Base-by-base conservation (phyloP, 2,329 filamentous ascomycete genomes). In the Colletotrichum sidae region DNA sequence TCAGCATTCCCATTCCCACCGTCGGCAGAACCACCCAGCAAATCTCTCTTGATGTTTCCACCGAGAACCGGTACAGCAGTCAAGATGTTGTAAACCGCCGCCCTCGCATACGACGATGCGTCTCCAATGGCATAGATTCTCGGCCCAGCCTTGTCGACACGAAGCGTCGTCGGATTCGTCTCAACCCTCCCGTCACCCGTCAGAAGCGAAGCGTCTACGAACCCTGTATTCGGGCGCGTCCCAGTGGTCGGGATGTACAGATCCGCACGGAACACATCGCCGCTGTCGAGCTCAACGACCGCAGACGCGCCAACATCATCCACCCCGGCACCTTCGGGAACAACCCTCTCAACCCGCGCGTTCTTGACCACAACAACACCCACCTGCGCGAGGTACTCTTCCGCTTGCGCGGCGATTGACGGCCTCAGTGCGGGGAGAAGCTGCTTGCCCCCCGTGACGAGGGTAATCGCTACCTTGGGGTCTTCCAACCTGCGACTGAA, bases 101-200 rank as follows among this genome's bases (percentile, higher is more conserved):
- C 79, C 1, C 78, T 75, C 1, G 79, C 76, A 56, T 72, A 77
- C 0, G 77, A 77, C 5, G 78, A 73, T 2, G 70, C 81, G 69
- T 85, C 82, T 13, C 83, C 82, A 42, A 84, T 69, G 4, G 81
- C 80, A 67, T 85, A 86, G 10, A 85, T 71, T 0, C 78, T 74
- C 1, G 73, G 56, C 72, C 73, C 55, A 3, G 72, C 69, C 12
- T 68, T 60, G 13, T 76, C 64, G 4, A 83, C 66, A 44, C 80
- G 75, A 11, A 84, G 67, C 0, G 77, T 82, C 0, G 70, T 69
- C 0, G 72, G 4, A 54, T 80, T 77, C 2, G 78, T 79, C 2
- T 76, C 67, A 4, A 84, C 70, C 3, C 80, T 76, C 2, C 79
- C 78, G 53, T 81, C 78, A 0, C 69, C 4, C 0, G 68, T 67